Evolutionary conservation across 208 protist species (phyloP).

Genomic region (Trypanosoma cruzi): DNA sequence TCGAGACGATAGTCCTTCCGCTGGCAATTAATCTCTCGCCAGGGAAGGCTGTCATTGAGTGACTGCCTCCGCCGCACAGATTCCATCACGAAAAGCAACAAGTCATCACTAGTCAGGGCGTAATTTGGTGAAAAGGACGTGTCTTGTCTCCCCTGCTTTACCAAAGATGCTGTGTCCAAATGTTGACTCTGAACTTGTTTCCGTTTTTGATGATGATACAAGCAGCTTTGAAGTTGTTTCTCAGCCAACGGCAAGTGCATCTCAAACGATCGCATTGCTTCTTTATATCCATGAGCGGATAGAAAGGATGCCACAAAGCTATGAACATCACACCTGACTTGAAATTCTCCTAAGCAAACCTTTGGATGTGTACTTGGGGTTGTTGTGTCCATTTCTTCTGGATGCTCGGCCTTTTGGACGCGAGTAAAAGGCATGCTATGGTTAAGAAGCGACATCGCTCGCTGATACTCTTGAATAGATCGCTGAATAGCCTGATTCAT

Average conservation of each 20-base stretch:
- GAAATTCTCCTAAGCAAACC: not conserved
- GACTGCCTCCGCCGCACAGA: conserved; percentile 40
- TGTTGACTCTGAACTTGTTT: not conserved
- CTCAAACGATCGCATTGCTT: conserved; percentile 41
- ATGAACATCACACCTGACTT: conserved; percentile 35
- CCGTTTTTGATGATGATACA: conserved; percentile 18
- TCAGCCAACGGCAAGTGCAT: conserved; percentile 38
- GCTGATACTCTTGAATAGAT: not conserved
- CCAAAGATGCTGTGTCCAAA: not conserved
- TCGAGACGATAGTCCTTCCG: conserved; percentile 40
- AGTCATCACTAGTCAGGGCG: conserved; percentile 14
- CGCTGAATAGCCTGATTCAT: conserved; percentile 8
- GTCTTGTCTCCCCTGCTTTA: not conserved
- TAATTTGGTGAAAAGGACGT: conserved; percentile 16
- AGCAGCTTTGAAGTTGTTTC: conserved; percentile 43
- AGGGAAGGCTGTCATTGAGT: conserved; percentile 67
- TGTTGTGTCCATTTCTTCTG: not conserved
- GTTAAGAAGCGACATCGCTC: not conserved
- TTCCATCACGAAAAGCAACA: conserved; percentile 37
- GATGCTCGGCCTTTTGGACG: not conserved
- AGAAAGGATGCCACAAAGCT: conserved; percentile 51
- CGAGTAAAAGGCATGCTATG: not conserved
- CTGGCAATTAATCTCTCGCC: conserved; percentile 54
- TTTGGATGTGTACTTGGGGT: not conserved
- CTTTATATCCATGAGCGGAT: conserved; percentile 33